These are phyloP conservation scores for Fusarium agapanthi DNA, from an alignment of 2,329 filamentous ascomycete genomes.

Conservation along the genomic window DNA sequence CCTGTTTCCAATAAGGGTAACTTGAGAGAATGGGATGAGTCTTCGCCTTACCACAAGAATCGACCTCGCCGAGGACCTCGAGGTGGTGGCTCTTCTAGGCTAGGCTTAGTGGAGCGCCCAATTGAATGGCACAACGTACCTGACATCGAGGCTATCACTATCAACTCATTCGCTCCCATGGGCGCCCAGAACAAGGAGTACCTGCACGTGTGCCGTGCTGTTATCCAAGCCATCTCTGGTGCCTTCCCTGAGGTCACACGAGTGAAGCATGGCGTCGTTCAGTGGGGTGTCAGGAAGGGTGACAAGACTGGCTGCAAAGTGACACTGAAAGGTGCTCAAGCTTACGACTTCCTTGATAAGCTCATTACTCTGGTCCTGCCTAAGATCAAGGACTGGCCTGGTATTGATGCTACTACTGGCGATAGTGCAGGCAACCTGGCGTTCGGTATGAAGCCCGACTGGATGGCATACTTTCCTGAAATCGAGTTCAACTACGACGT, in stretches of 20 bases:
- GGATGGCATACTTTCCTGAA: constrained; percentile 88
- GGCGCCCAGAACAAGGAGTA: constrained; percentile 76
- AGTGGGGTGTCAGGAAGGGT: constrained; percentile 78
- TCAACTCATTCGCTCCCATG: constrained; percentile 78
- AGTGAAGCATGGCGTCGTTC: constrained; percentile 74
- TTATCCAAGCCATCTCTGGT: constrained; percentile 86
- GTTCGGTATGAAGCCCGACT: constrained; percentile 80
- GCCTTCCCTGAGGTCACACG: constrained; percentile 75
- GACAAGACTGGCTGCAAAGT: constrained; percentile 80
- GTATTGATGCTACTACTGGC: constrained; percentile 71
- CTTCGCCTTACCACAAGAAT: constrained; percentile 94
- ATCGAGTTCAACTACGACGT: constrained; percentile 95
- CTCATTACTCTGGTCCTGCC: constrained; percentile 89
- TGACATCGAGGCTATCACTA: constrained; percentile 79
- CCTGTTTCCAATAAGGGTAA: constrained; percentile 65
- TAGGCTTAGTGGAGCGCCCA: constrained; percentile 76
- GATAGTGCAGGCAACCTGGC: constrained; percentile 88
- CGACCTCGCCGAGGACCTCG: constrained; percentile 84
- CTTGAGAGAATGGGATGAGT: constrained; percentile 86
- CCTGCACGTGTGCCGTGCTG: constrained; percentile 84
- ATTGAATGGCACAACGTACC: constrained; percentile 88
- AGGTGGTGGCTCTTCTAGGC: constrained; percentile 70
- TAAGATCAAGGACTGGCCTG: constrained; percentile 95
- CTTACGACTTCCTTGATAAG: constrained; percentile 92
- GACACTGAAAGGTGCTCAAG: constrained; percentile 79